Percentiles rank a stretch among this genome's conserved stretches.
Conservation (phyloP, 148 eudicot species). For the Arctostaphylos glauca region DNA sequence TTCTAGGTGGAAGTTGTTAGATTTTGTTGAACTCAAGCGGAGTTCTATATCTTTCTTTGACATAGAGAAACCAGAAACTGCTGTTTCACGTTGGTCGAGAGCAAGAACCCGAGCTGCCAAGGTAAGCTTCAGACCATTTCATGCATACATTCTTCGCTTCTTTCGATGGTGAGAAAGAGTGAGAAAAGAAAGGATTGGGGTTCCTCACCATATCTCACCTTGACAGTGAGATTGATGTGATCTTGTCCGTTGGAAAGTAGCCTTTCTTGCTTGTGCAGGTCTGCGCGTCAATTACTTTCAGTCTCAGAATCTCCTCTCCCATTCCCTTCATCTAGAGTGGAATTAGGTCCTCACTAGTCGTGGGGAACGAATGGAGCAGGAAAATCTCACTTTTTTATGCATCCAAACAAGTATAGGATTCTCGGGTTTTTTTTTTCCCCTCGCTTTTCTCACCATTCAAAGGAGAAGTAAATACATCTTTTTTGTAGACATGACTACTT, state of each 20-base stretch:
- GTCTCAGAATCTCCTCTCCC: no score
- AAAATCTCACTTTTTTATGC: background rate
- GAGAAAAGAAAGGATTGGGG: background rate
- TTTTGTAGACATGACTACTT: background rate
- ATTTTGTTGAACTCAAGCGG: conserved; percentile 61
- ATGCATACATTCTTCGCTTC: background rate
- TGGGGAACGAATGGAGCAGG: no score
- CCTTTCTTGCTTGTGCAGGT: no score
- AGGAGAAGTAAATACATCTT: background rate
- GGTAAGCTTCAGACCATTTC: conserved; percentile 23
- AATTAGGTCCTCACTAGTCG: no score
- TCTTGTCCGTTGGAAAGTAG: background rate
- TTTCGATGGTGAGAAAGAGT: background rate
- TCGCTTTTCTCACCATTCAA: background rate
- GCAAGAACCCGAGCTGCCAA: conserved; percentile 68
- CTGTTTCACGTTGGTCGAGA: conserved; percentile 64
- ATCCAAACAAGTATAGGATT: background rate
- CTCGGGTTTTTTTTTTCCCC: background rate
- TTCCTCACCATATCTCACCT: background rate
- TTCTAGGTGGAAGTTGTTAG: conserved; percentile 66
- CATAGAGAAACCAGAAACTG: conserved; percentile 54
- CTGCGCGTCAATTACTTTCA: no score
- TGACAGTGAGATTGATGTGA: background rate
- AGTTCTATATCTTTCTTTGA: conserved; percentile 69
- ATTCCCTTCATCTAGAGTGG: background rate